Percentiles rank a stretch among this genome's conserved stretches.
phyloP scores from a whole-genome alignment of 108 stramenopile genomes.

The Schizochytrium sp. region DNA sequence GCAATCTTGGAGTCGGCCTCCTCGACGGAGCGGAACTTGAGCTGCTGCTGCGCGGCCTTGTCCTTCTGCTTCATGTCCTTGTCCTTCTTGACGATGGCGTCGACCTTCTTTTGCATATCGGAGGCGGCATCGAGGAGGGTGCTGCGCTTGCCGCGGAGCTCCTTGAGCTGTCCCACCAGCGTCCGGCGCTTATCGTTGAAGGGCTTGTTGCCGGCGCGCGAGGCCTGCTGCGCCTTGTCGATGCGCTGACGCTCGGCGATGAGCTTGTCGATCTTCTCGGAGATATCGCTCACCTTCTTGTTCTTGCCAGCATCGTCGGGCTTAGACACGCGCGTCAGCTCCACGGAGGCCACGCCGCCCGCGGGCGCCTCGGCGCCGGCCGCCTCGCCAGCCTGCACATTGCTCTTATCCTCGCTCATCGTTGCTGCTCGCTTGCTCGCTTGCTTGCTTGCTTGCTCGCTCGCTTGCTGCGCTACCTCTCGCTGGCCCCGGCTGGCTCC shows the following conservation, averaged over 20 bases:
- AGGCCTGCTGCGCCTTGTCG: neutral
- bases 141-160: conserved; percentile 29
- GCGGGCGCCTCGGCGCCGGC: neutral
- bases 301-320: neutral
- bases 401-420: neutral
- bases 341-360: neutral
- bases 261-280: neutral
- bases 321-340: neutral
- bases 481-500: too few species aligned
- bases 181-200: conserved; percentile 5
- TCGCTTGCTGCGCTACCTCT: too few species aligned
- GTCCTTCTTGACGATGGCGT: neutral
- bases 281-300: neutral
- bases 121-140: conserved; percentile 24
- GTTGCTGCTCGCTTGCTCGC: too few species aligned
- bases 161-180: conserved; percentile 32
- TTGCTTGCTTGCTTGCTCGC: too few species aligned
- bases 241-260: neutral
- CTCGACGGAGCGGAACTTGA: conserved; percentile 65
- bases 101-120: neutral
- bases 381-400: neutral
- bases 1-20: conserved; percentile 79
- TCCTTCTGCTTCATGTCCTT: neutral
- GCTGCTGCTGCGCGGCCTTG: conserved; percentile 18
- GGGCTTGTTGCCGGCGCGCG: neutral